Base-by-base conservation (phyloP, 768 basidiomycete species). In the Lanmaoa rubissima region DNA sequence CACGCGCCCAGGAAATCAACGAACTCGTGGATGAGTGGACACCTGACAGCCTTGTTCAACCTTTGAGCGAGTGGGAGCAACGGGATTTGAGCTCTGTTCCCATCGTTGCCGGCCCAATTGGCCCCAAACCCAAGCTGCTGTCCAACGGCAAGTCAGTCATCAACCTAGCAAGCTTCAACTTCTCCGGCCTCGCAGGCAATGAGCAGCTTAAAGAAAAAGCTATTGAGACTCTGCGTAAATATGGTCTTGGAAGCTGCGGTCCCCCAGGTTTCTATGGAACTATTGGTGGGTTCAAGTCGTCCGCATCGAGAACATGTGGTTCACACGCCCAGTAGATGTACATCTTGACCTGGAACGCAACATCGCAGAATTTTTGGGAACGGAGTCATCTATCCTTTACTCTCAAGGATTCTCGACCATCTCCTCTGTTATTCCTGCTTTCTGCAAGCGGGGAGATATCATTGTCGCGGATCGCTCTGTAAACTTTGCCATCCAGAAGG, bases 381-480 rank as follows among this genome's bases (percentile, higher is more conserved):
- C 91, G 2, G 94, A 98, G 69, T 79, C 87, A 4, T 77, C 90
- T 17, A 98, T 99, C 69, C 81, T 98, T 58, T 98, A 98, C 71
- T 88, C 94, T 1, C 96, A 98, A 75, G 88, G 87, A 13, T 98
- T 96, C 72, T 85, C 92, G 10, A 93, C 94, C 53, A 85, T 93
- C 61, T 86, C 91, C 4, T 96, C 94, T 16, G 93, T 95, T 65
- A 97, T 98, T 57, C 93, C 97, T 0, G 92, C 97, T 1, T 99
- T 98, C 74, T 92, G 90, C 79, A 98, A 99, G 71, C 86, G 96
- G 59, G 95, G 94, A 2, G 96, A 99, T 66, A 85, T 99, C 66
- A 95, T 99, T 66, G 91, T 99, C n/a, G 94, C 94, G 4, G 96
- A 99, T 73, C 86, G 93, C n/a, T 84, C 87, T n/a, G 87, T 94